Percentiles rank a stretch among this genome's conserved stretches.
phyloP scores from a whole-genome alignment of 2,329 filamentous ascomycete species.

The Pestalotiopsis sp. region DNA sequence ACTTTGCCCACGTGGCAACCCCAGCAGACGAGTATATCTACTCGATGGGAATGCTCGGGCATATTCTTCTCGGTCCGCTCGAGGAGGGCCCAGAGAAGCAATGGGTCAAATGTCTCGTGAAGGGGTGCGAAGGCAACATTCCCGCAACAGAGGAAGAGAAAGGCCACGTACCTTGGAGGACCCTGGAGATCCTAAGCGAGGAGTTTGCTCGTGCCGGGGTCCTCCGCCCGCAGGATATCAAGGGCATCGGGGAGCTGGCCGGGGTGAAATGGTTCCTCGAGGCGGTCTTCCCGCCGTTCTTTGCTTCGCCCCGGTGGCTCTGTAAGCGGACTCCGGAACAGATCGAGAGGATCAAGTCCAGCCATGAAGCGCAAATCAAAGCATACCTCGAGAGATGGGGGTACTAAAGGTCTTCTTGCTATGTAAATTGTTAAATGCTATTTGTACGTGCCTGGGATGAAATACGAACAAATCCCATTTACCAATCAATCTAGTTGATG shows the following conservation, averaged over 20 bases:
- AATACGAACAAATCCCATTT: too few species aligned
- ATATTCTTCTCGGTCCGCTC: neutral
- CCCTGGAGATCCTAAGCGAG: neutral
- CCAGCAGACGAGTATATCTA: slow-evolving; percentile 11
- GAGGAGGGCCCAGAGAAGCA: neutral
- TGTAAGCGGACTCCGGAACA: neutral
- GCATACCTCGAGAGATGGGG: neutral
- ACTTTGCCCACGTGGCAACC: neutral
- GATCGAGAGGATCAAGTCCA: neutral
- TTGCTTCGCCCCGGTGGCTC: neutral
- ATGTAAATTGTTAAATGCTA: too few species aligned
- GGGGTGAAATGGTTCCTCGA: neutral
- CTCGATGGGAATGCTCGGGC: neutral
- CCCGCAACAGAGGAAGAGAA: neutral
- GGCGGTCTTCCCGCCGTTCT: neutral
- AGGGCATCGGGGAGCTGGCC: neutral
- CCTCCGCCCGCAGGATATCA: neutral
- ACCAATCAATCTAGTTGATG: too few species aligned
- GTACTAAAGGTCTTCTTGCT: neutral
- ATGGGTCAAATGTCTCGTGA: neutral
- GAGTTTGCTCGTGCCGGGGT: neutral
- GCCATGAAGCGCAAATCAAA: neutral
- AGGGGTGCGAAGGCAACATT: neutral
- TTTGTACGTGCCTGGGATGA: too few species aligned
- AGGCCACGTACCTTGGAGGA: neutral